These are phyloP conservation scores for Xerocomus nothofagi DNA, from an alignment of 1,284 basidiomycete genomes.

Conservation along the genomic window DNA sequence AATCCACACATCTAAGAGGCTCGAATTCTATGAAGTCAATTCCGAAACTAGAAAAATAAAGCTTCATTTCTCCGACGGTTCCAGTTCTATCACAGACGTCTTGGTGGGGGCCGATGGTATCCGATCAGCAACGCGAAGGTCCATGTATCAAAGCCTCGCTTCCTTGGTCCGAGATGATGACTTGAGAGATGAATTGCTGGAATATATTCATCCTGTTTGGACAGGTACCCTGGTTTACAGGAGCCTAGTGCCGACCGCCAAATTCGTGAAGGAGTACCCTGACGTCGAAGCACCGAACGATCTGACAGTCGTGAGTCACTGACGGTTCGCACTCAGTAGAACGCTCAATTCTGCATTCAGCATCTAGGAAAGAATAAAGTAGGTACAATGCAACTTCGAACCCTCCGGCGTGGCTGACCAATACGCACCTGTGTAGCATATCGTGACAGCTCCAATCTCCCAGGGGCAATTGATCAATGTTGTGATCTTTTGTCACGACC, in stretches of 20 bases:
- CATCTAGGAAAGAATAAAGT: conserved; percentile 46
- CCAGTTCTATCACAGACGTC: conserved; percentile 34
- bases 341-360: conserved; percentile 26
- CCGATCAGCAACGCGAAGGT: conserved; percentile 21
- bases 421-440: conserved; percentile 33
- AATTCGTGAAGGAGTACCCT: conserved; percentile 26
- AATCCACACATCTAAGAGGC: conserved; percentile 34
- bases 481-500: conserved; percentile 38
- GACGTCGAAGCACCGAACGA: conserved; percentile 36
- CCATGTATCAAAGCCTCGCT: conserved; percentile 20
- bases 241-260: conserved; percentile 15
- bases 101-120: conserved; percentile 36
- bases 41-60: conserved; percentile 14
- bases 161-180: conserved; percentile 4
- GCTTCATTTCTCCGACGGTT: conserved; percentile 36
- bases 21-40: conserved; percentile 27
- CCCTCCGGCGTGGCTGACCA: background rate
- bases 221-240: conserved; percentile 25
- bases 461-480: conserved; percentile 44
- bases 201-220: conserved; percentile 19
- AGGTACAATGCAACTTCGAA: conserved; percentile 17
- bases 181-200: conserved; percentile 8
- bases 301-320: conserved; percentile 37
- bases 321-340: background rate
- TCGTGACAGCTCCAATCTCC: conserved; percentile 46